Evolutionary conservation across 2,329 filamentous ascomycete species (phyloP), one percentile per base, ranked within the genome.

Genomic region (Lomentospora prolificans): DNA sequence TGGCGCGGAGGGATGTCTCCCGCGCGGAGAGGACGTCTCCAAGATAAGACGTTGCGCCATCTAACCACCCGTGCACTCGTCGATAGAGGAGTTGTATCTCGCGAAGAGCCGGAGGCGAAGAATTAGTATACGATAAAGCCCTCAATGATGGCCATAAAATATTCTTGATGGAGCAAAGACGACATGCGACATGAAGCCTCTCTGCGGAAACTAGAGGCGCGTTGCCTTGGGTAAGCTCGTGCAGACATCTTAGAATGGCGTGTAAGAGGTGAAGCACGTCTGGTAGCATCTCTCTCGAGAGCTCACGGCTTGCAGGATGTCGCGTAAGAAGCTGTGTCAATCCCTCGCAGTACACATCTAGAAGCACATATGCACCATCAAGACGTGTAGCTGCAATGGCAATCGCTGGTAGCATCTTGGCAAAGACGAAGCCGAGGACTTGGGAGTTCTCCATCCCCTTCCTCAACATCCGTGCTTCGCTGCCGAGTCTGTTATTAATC

Each of bases 351-450:
- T 81, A 82, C 17, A 79, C 70, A 46, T 80, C 72, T 5, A 82
- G 60, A 50, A 83, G 62, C 12, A 75, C 67, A 66, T 74, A 81
- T 0, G 71, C 71, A 10, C 70, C 64, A 3, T 62, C 62, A 9
- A 64, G 65, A 6, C 63, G 59, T 9, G 68, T 61, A 0, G 69
- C 67, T 1, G 74, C 71, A 48, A 63, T 67, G 10, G 81, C 64
- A 3, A 78, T 69, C n/a, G 78, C 75, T 0, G 80, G 79, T 2
- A 84, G 60, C 76, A 83, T 81, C 51, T 71, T 75, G 27, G 68
- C 66, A 27, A 82, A 55, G 56, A 78, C 65, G 59, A 82, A 83
- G 0, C 64, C 64, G 48, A 74, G 62, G 24, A 83, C 71, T 33
- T 70, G 61, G 4, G 58, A 50, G 41, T 76, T 70, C n/a, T 64